phyloP scores from a whole-genome alignment of 1,284 basidiomycete genomes.

The Schizopora paradoxa region DNA sequence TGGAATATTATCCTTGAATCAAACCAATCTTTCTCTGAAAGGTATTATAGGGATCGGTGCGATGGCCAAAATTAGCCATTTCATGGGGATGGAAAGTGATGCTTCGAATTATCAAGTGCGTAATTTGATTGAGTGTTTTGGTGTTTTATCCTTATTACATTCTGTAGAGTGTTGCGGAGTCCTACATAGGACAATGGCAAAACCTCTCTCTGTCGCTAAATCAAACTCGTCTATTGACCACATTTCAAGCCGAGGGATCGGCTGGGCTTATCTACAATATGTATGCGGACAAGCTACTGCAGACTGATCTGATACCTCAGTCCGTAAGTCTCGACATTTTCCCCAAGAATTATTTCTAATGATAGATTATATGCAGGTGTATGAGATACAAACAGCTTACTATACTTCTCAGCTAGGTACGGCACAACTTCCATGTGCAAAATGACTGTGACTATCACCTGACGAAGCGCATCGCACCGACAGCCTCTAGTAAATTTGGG shows the following conservation, averaged over 20 bases:
- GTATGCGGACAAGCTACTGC: constrained; percentile 14
- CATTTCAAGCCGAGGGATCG: constrained; percentile 24
- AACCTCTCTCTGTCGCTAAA: background rate
- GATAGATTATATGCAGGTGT: background rate
- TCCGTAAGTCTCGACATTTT: no score
- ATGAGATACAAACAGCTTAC: constrained; percentile 1
- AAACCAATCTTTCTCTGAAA: constrained; percentile 35
- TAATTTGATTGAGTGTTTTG: background rate
- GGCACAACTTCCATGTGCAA: background rate
- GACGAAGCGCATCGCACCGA: background rate
- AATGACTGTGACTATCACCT: no score
- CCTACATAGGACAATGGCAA: constrained; percentile 12
- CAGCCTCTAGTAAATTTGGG: constrained; percentile 11
- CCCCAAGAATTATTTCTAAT: no score
- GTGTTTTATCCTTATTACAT: background rate
- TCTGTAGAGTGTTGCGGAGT: background rate
- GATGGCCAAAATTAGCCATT: constrained; percentile 35
- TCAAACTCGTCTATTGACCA: constrained; percentile 25
- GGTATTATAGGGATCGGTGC: constrained; percentile 37
- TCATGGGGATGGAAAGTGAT: constrained; percentile 22
- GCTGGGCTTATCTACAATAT: constrained; percentile 43
- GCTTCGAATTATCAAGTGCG: constrained; percentile 27
- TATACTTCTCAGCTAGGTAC: background rate
- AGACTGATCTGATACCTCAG: constrained; percentile 24
- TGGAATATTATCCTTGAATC: constrained; percentile 4